Evolutionary conservation across 768 basidiomycete species (phyloP), one percentile per base, ranked within the genome.

Genomic region (Rhizopogon vinicolor): DNA sequence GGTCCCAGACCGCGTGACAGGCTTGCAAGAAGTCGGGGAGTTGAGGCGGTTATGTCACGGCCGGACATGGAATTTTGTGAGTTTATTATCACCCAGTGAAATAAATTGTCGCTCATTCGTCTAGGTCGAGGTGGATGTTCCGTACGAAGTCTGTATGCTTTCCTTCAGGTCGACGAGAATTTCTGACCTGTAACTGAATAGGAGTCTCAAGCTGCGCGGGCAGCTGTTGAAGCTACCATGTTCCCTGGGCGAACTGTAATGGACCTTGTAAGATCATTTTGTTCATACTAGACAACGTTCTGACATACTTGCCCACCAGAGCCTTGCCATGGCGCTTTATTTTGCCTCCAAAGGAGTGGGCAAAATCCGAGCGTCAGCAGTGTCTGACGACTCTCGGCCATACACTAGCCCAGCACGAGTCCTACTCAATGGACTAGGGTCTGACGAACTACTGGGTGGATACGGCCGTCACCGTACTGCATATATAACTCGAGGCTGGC

Each of bases 371-470:
- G 61, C 60, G 10, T 49, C 64, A 12, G 68, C 71, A 1, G 65
- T 74, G 4, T 69, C 78, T 3, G 62, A 63, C 18, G 41, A 43
- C 22, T 61, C 64, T 33, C 61, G 50, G 35, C 72, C 75, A 7
- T 96, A 97, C 70, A 78, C 72, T 0, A 94, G 89, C 58, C 68
- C 77, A 7, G 93, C 97, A 0, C 81, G 83, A 43, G 93, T 98
- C 0, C 74, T 98, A 8, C 73, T 99, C 25, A 95, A 85, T 59
- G 97, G 97, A 1, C 75, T 99, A 7, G 97, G 97, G 0, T 91
- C 97, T 1, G 97, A 99, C 65, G 97, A 99, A 67, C 77, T 98
- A 41, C 76, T 99, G 5, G 97, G 94, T 3, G 97, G 97, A 1
- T 99, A 99, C 68, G 82, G 90, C 3, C 78, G 97, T 55, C 94